phyloP scores from a whole-genome alignment of 2,329 filamentous ascomycete species.

The Cladosporium austrohemisphaericum region DNA sequence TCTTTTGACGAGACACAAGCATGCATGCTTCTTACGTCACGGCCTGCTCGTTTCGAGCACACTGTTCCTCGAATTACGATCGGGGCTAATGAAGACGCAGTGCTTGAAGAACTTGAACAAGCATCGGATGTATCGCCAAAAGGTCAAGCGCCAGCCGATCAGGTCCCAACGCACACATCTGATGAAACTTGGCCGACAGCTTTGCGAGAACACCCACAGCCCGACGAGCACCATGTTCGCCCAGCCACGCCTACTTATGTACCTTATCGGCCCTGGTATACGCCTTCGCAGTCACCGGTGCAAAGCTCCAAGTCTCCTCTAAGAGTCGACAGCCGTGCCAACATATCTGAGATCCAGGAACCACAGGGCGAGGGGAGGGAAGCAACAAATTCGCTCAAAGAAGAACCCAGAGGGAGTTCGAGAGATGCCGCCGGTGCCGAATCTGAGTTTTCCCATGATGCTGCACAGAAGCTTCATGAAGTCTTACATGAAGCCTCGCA shows the following conservation, averaged over 20 bases:
- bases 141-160: too few relatives aligned
- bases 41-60: background rate
- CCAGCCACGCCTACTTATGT: background rate
- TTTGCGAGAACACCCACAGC: too few relatives aligned
- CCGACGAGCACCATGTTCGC: too few relatives aligned
- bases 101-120: too few relatives aligned
- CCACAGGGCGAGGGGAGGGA: too few relatives aligned
- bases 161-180: too few relatives aligned
- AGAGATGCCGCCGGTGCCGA: background rate
- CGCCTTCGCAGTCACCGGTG: background rate
- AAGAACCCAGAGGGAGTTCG: too few relatives aligned
- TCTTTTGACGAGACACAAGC: background rate
- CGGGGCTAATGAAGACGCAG: too few relatives aligned
- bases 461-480: background rate
- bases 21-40: background rate
- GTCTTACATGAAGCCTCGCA: background rate
- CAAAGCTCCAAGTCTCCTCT: background rate
- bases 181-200: too few relatives aligned
- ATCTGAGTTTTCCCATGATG: too few relatives aligned
- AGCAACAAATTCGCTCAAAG: too few relatives aligned
- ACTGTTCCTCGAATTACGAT: background rate
- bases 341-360: background rate
- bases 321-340: background rate
- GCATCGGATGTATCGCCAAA: too few relatives aligned
- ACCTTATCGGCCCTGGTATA: slow-evolving; percentile 5